Evolutionary conservation across 805 yeast genomes (phyloP).

Genomic region (Cyberlindnera xylosilytica): DNA sequence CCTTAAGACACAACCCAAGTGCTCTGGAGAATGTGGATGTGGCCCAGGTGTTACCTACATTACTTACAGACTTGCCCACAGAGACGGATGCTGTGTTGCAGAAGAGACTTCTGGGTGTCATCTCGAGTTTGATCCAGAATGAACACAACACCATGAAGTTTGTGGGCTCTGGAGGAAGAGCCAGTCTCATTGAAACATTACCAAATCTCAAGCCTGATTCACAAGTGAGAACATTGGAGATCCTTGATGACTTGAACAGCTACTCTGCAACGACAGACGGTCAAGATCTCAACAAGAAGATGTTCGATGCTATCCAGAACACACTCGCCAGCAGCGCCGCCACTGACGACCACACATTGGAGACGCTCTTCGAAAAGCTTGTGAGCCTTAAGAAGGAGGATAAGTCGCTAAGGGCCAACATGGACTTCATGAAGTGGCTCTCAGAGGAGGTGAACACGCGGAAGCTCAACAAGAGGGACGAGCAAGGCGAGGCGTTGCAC

Average conservation of each 20-base stretch:
- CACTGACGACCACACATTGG: slow-evolving; percentile 39
- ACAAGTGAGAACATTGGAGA: slow-evolving; percentile 40
- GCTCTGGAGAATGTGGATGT: slow-evolving; percentile 42
- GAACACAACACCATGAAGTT: slow-evolving; percentile 31
- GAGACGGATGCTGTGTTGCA: slow-evolving; percentile 34
- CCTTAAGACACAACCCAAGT: slow-evolving; percentile 71
- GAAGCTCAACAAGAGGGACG: slow-evolving; percentile 24
- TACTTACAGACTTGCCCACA: slow-evolving; percentile 9
- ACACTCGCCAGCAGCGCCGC: slow-evolving; percentile 26
- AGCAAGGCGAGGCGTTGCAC: slow-evolving; percentile 35
- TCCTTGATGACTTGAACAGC: slow-evolving; percentile 41
- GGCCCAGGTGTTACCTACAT: slow-evolving; percentile 8
- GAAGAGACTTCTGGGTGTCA: slow-evolving; percentile 49
- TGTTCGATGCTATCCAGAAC: slow-evolving; percentile 20
- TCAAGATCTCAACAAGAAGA: slow-evolving; percentile 2
- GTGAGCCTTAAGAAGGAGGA: slow-evolving; percentile 32
- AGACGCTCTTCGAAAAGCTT: slow-evolving; percentile 38
- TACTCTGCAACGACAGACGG: slow-evolving; percentile 11
- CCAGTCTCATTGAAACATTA: slow-evolving; percentile 27
- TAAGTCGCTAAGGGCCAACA: slow-evolving; percentile 25
- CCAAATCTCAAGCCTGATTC: slow-evolving; percentile 22
- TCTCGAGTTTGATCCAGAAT: slow-evolving; percentile 43
- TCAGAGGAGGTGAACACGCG: slow-evolving; percentile 40
- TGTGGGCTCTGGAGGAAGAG: slow-evolving; percentile 18
- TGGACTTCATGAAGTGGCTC: slow-evolving; percentile 62